A percentile compares a stretch with the other conserved stretches of the same genome.
These are phyloP conservation scores for Fraxinus platypoda DNA, from an alignment of 305 asterid species.

Conservation along the genomic window DNA sequence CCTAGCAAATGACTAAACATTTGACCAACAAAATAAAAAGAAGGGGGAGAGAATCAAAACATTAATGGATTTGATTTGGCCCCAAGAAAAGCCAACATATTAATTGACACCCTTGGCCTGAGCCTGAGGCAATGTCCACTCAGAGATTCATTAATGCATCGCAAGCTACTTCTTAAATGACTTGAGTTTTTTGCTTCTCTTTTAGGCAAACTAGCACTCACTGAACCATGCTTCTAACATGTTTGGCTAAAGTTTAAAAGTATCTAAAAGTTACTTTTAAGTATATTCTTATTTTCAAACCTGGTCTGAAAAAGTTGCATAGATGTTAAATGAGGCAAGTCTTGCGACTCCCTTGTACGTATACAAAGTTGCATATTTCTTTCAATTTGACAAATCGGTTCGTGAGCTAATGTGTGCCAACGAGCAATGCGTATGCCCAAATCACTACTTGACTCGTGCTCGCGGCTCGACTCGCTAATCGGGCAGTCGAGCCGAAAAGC, in stretches of 20 bases:
- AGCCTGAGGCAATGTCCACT: background rate
- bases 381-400: too few relatives aligned
- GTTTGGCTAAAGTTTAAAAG: background rate
- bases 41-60: background rate
- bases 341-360: too few relatives aligned
- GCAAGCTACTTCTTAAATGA: background rate
- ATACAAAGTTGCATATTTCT: too few relatives aligned
- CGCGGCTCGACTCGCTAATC: too few relatives aligned
- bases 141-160: background rate
- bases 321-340: too few relatives aligned
- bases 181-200: background rate
- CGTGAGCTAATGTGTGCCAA: too few relatives aligned
- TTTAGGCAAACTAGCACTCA: background rate
- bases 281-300: background rate
- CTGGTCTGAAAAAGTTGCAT: background rate
- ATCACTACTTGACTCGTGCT: too few relatives aligned
- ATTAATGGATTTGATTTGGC: background rate
- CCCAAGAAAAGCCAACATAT: background rate
- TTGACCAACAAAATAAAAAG: background rate
- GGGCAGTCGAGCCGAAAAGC: too few relatives aligned
- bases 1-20: background rate
- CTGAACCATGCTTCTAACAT: background rate
- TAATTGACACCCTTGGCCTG: background rate
- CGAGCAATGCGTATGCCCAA: too few relatives aligned
- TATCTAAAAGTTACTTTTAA: background rate